Evolutionary conservation across 73 alveolate species (phyloP), one percentile per base, ranked within the genome.

Genomic region (Paramecium primaurelia): DNA sequence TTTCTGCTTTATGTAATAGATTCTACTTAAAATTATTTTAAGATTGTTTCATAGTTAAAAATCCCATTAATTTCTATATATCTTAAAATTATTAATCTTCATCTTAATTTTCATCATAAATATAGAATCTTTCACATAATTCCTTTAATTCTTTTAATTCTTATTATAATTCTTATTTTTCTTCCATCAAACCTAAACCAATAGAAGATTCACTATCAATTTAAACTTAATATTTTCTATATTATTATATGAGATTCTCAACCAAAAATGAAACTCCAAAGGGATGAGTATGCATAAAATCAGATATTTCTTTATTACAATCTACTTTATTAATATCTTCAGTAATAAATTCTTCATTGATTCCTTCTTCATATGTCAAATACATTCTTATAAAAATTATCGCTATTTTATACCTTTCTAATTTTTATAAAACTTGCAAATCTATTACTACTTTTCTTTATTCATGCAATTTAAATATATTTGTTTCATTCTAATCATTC

Each of bases 211-310:
- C 84, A 28, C 84, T 64, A 34, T 64, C 84, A 11, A 64, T 64
- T 32, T 28, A 11, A 10, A 64, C 84, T 64, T 64, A 28, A 64
- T 32, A 64, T 64, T 64, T 64, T 34, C 84, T 28, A 12, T 64
- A 64, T 26, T 64, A 10, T 10, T 64, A 51, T 64, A 64, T 64
- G 14, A 64, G 84, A 64, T 64, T 64, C 28, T 64, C 84, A 32
- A 64, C 84, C 11, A 64, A 64, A 11, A 64, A 64, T 28, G 84
- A 64, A 64, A 64, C 84, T 28, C 84, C 84, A 32, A 64, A 64
- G 4, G 84, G 84, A 64, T 64, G 84, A 6, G 30, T 26, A 64
- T 64, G 84, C 84, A 64, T 64, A 7, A 64, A 64, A 64, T 64
- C 84, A 64, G 84, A 12, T 64, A 64, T 64, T 28, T 64, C 42